A percentile compares a stretch with the other conserved stretches of the same genome.
phyloP scores from a whole-genome alignment of 176 grass and related monocot genomes.

The Triticum monococcum region DNA sequence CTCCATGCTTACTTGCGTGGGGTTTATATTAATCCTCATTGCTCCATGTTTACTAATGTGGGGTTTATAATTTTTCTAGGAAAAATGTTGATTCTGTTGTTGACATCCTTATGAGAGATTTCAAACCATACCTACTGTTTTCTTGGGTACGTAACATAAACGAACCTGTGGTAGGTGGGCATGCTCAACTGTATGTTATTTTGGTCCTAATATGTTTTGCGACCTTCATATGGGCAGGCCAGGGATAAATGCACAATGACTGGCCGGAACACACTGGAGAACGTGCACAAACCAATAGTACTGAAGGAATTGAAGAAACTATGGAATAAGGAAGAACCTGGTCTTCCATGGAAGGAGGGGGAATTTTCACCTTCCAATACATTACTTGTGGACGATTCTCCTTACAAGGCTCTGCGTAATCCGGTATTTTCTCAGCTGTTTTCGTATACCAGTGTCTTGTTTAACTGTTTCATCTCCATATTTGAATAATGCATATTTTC shows the following conservation, averaged over 20 bases:
- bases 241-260: conserved; percentile 84
- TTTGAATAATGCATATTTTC: conserved; percentile 4
- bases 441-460: neutral
- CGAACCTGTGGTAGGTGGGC: neutral
- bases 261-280: conserved; percentile 66
- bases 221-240: conserved; percentile 45
- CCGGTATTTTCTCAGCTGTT: conserved; percentile 48
- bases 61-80: conserved; percentile 46
- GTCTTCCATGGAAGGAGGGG: conserved; percentile 75
- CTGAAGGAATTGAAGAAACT: conserved; percentile 83
- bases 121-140: conserved; percentile 66
- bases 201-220: conserved; percentile 35
- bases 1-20: no score
- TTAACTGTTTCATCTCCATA: neutral
- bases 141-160: conserved; percentile 67
- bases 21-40: neutral
- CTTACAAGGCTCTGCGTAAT: conserved; percentile 89
- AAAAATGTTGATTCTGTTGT: conserved; percentile 54
- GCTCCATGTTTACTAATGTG: conserved; percentile 28
- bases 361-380: conserved; percentile 70
- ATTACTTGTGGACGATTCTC: conserved; percentile 85
- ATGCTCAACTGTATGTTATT: conserved; percentile 13
- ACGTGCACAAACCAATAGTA: conserved; percentile 62
- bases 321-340: conserved; percentile 76
- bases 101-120: conserved; percentile 55